Evolutionary conservation across 306 rosid species (phyloP), one percentile per base, ranked within the genome.

Genomic region (Vicia faba): DNA sequence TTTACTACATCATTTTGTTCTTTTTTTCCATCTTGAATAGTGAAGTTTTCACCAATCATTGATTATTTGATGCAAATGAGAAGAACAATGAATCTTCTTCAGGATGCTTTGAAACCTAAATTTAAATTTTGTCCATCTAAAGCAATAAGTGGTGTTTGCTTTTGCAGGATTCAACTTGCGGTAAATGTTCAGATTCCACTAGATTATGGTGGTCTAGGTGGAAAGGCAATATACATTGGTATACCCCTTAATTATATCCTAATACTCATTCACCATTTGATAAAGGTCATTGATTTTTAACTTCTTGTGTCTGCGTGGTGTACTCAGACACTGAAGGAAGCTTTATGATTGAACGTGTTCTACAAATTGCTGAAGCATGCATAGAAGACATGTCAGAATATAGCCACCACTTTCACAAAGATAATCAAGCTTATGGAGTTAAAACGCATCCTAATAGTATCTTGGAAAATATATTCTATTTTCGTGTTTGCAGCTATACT

Each of bases 211-310:
- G 97, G 96, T 64, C 49, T 86, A 31, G 96, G 92, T 50, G 99
- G 95, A 73, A 90, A 87, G 84, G 96, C 98, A 62, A 83, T 87
- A 72, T 92, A 92, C 75, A 86, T 92, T 11, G 96, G 98, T 89
- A 77, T 81, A 80, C 59, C 41, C 69, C 61, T 54, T 35, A 29
- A 31, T 62, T 10, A 35, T 13, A 12, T 69, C 49, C 40, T 15
- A 11, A 57, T 57, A 65, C 74, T n/a, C 59, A 39, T 71, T 29
- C 46, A 64, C 46, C 59, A 16, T 57, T 58, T 68, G 57, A 49
- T 65, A 35, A 60, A 38, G 18, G 15, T 62, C 44, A 44, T 53
- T 69, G 46, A 70, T 73, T 70, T 20, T 73, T 61, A 23, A 28
- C 18, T 66, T 51, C 26, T 46, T 78, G 45, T 68, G 33, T 72